phyloP scores from a whole-genome alignment of 2,329 filamentous ascomycete genomes.

The Venturia nashicola region DNA sequence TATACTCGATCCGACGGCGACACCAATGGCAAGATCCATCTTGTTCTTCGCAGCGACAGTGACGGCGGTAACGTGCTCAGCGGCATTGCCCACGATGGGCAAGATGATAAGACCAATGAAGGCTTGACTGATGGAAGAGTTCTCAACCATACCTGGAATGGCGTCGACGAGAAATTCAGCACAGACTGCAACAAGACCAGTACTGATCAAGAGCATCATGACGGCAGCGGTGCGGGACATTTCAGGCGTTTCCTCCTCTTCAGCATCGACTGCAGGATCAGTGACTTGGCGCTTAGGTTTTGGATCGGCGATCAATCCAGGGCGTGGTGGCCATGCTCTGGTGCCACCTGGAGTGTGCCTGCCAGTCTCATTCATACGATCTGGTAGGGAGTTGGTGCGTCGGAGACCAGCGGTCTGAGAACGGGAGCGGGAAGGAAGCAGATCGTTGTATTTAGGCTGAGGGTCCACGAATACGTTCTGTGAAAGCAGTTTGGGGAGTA shows the following conservation, averaged over 20 bases:
- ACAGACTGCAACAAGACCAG: conserved; percentile 46
- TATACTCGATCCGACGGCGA: conserved; percentile 69
- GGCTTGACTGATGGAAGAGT: conserved; percentile 51
- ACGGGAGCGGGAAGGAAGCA: conserved; percentile 23
- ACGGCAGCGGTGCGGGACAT: conserved; percentile 47
- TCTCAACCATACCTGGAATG: conserved; percentile 54
- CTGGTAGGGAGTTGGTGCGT: conserved; percentile 62
- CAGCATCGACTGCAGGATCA: conserved; percentile 13
- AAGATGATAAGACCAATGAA: conserved; percentile 72
- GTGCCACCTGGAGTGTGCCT: not conserved
- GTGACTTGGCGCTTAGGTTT: not conserved
- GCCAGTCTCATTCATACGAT: conserved; percentile 40
- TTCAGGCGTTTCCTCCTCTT: conserved; percentile 21
- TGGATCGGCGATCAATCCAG: not conserved
- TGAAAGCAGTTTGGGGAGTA: conserved; percentile 52
- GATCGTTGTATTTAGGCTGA: conserved; percentile 16
- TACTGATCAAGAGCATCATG: conserved; percentile 41
- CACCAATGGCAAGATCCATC: conserved; percentile 72
- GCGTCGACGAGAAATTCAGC: conserved; percentile 64
- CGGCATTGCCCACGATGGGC: conserved; percentile 73
- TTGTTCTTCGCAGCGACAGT: conserved; percentile 74
- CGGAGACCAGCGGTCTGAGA: conserved; percentile 41
- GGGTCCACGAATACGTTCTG: conserved; percentile 54
- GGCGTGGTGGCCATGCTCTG: not conserved
- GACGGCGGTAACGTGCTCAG: conserved; percentile 70